phyloP scores from a whole-genome alignment of 345 rosid species.

The Moricandia moricandioides region DNA sequence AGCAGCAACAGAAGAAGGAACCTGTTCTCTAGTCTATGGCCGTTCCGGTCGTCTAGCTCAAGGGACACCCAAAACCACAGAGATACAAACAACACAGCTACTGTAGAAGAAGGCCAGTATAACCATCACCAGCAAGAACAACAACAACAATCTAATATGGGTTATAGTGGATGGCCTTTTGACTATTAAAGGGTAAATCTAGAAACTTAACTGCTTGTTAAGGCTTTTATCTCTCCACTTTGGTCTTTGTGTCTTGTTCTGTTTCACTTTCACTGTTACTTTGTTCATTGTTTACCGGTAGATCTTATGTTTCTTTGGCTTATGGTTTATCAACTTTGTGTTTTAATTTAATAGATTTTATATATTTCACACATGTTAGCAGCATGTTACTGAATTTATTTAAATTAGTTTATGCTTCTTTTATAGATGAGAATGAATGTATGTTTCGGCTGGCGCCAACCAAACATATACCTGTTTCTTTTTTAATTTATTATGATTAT shows the following conservation, averaged over 20 bases:
- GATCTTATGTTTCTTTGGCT: conserved; percentile 17
- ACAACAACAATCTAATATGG: conserved; percentile 47
- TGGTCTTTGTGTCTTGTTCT: conserved; percentile 29
- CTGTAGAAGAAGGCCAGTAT: conserved; percentile 52
- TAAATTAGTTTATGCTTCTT: neutral
- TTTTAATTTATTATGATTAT: neutral
- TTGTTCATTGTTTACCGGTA: conserved; percentile 27
- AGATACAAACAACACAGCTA: conserved; percentile 42
- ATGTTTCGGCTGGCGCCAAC: conserved; percentile 24
- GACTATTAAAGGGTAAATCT: conserved; percentile 42
- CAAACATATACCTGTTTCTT: conserved; percentile 8
- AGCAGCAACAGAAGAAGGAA: conserved; percentile 55
- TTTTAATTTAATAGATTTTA: neutral
- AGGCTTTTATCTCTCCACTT: conserved; percentile 13
- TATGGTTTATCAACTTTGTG: conserved; percentile 14
- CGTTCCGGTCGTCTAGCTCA: conserved; percentile 61
- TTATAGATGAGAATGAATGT: neutral
- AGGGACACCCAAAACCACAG: conserved; percentile 39
- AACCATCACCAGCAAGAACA: conserved; percentile 28
- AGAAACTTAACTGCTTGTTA: neutral
- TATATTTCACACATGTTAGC: conserved; percentile 25
- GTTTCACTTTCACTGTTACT: conserved; percentile 6
- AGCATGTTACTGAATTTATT: conserved; percentile 25
- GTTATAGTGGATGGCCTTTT: conserved; percentile 81
- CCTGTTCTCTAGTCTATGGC: conserved; percentile 68